Evolutionary conservation across 345 rosid species (phyloP), one percentile per base, ranked within the genome.

Genomic region (Eutrema heterophyllum): DNA sequence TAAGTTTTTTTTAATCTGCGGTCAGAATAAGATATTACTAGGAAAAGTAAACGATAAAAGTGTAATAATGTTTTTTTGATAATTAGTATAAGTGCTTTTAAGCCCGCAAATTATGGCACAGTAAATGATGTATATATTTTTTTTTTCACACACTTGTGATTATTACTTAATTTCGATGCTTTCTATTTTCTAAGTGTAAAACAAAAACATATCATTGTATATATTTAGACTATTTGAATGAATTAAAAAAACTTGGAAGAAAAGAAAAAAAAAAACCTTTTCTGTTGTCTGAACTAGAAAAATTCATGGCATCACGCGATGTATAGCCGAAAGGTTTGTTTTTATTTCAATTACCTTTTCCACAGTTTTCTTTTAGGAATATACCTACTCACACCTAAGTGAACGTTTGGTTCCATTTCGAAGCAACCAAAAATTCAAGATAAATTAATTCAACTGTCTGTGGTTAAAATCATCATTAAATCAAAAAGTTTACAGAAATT

Each of bases 231-330:
- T 24, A 55, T 4, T 33, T 64, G 49, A 43, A 53, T 21, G 10
- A 64, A 35, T 2, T 5, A 21, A 15, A 50, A 64, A 56, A 39
- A 21, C 24, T 27, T 65, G 50, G 9, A 27, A 73, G 72, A 14
- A 24, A n/a, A n/a, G n/a, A n/a, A 61, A 13, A 30, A 45, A 48
- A 51, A 7, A 64, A 12, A 45, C 21, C 52, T 55, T 77, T 77
- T 32, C 62, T 48, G 65, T n/a, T 48, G 70, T 77, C 67, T 57
- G 54, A 77, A 56, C 75, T 55, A 62, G 35, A 70, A 70, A 77
- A 10, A 48, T 63, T 76, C 79, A 77, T 15, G 71, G 68, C 63
- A 77, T 77, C 77, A 77, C 80, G 77, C 72, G 73, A 77, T 71
- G 6, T 54, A 49, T 64, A 36, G 80, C 80, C 80, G 76, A 77